Base-by-base conservation (phyloP, 768 basidiomycete genomes). In the Lanmaoa rubissima region DNA sequence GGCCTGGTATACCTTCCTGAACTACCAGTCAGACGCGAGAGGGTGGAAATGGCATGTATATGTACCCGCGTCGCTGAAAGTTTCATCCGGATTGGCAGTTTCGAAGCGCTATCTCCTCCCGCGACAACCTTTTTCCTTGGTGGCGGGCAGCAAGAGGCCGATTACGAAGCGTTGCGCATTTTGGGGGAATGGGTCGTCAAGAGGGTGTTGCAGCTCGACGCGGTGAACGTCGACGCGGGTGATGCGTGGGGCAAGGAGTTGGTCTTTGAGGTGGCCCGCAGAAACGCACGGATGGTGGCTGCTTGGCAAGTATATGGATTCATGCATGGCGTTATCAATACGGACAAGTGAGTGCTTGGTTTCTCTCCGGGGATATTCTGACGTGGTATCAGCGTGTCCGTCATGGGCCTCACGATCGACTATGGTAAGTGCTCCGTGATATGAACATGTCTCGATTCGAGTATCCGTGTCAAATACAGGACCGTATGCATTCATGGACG, bases 291-390 rank as follows among this genome's bases (percentile, higher is more conserved):
- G 68, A 98, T 95, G 90, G 91, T 94, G 0, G 97, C 94, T 11
- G 88, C 81, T 4, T 98, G 97, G 97, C 96, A 98, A 73, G 92
- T 84, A 8, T 90, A 89, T 70, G 93, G 93, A 1, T 94, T 91
- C 69, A 92, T 94, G 92, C 92, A 94, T 66, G 94, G 93, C 0
- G 96, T 99, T 38, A 93, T 99, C 64, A 98, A 98, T 67, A 96
- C 95, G 2, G 96, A 98, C 76, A 97, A 96, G 90, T 89, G 61
- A 55, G 81, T 66, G n/a, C 3, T 26, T n/a, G n/a, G n/a, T n/a
- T n/a, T 46, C 28, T 11, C 11, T 12, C 44, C 17, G 32, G 9
- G 14, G 1, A 34, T 35, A 31, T 34, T 50, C 54, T 68, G 34
- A 69, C 53, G 13, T 42, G 36, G 43, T 36, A 16, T n/a, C 60